These are phyloP conservation scores for Penicillium sp. DNA, from an alignment of 2,329 filamentous ascomycete species.

Conservation along the genomic window DNA sequence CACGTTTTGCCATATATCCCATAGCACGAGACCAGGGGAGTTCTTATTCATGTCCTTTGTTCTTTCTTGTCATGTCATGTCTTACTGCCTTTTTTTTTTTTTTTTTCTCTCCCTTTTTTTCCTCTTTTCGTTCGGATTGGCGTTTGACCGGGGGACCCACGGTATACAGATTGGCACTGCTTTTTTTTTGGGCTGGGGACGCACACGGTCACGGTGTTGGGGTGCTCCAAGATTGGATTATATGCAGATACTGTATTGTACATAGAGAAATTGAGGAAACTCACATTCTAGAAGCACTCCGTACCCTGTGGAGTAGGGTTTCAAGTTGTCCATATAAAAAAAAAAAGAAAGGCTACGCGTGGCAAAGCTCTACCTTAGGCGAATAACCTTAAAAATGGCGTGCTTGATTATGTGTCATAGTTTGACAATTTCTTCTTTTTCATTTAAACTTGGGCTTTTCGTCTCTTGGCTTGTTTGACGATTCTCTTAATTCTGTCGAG, in stretches of 20 bases:
- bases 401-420: conserved; percentile 8
- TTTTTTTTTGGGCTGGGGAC: conserved; percentile 5
- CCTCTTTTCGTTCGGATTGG: conserved; percentile 5
- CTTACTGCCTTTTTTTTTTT: neutral
- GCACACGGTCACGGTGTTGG: conserved; percentile 23
- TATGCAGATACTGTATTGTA: conserved; percentile 25
- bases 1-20: conserved; percentile 23
- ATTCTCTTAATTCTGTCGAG: too few species aligned
- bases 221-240: conserved; percentile 1
- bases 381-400: conserved; percentile 2
- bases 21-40: conserved; percentile 24
- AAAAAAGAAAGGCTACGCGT: neutral
- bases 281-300: neutral
- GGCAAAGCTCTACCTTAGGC: neutral
- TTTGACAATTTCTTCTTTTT: neutral
- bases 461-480: neutral
- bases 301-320: too few species aligned
- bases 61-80: conserved; percentile 2
- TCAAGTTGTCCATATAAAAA: too few species aligned
- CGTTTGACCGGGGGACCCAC: conserved; percentile 15
- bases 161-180: conserved; percentile 25
- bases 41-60: conserved; percentile 7
- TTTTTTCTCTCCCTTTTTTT: neutral
- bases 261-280: conserved; percentile 22
- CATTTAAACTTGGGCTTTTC: neutral